Evolutionary conservation across 257 asterid genomes (phyloP).

Genomic region (Przewalskia tangutica): DNA sequence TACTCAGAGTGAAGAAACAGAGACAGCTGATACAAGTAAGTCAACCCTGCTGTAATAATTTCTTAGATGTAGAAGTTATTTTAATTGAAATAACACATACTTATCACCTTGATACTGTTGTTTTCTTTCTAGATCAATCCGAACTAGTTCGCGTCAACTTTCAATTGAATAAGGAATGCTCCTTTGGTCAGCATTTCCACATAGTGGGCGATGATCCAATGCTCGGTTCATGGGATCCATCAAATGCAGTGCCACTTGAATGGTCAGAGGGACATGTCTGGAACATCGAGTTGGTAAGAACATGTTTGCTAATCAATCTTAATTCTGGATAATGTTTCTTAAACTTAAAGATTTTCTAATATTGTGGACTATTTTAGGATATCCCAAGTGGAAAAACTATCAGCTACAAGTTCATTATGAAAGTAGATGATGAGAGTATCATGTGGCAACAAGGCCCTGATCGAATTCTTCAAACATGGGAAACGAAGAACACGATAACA

Average conservation of each 20-base stretch:
- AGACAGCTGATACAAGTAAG: slow-evolving; percentile 24
- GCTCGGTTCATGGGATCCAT: slow-evolving; percentile 67
- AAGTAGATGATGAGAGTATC: slow-evolving; percentile 21
- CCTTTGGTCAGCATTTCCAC: slow-evolving; percentile 54
- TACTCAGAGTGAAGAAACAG: slow-evolving; percentile 25
- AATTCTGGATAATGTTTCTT: not conserved
- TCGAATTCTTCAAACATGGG: slow-evolving; percentile 55
- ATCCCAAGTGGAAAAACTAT: slow-evolving; percentile 43
- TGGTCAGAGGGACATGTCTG: slow-evolving; percentile 94
- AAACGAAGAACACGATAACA: slow-evolving; percentile 31
- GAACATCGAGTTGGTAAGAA: slow-evolving; percentile 58
- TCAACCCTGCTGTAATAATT: not conserved
- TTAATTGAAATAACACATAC: not conserved
- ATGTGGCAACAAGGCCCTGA: slow-evolving; percentile 90
- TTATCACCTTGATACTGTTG: not conserved
- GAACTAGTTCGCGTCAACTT: slow-evolving; percentile 48
- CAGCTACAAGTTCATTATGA: slow-evolving; percentile 63
- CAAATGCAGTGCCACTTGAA: slow-evolving; percentile 48
- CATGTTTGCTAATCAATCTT: not conserved
- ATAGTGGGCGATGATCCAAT: not conserved
- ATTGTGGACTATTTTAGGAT: slow-evolving; percentile 31
- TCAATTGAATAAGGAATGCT: slow-evolving; percentile 50
- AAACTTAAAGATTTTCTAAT: not conserved
- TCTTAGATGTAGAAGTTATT: not conserved
- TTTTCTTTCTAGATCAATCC: slow-evolving; percentile 27